Base-by-base conservation (phyloP, 768 basidiomycete genomes). In the Rhodosporidiobolus sp. region DNA sequence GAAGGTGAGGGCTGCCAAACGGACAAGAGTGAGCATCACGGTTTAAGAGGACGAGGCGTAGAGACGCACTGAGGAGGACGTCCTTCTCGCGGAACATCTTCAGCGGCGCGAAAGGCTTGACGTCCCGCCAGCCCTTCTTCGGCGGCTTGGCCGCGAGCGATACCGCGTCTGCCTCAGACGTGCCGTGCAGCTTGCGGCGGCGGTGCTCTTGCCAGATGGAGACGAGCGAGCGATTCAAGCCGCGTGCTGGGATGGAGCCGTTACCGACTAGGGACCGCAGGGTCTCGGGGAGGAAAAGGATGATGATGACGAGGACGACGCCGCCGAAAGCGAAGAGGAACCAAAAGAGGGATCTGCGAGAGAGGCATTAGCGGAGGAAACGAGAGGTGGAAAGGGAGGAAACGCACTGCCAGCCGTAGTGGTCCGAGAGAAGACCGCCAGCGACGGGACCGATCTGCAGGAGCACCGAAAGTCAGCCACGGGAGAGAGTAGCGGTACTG, bases 11-110 rank as follows among this genome's bases (percentile, higher is more conserved):
- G 87, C 76, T 26, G 87, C 72, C 11, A 11, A 46, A 2, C 17
- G 45, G 57, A 43, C 20, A 45, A 45, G 9, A 20, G 38, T 45
- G 10, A 43, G 10, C 9, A 9, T 7, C 22, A 12, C 6, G 7
- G 45, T 22, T 20, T 1, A 12, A 61, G 24, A 11, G 43, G 22
- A 43, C 38, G 24, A 35, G 45, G 22, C 22, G 46, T 6, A 34
- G 19, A 16, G n/a, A 38, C 60, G 46, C 22, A 49, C 60, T 38
- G 20, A 59, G 20, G n/a, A 86, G 65, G 58, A 90, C 84, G 76
- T 89, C 88, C 7, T 83, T 81, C 71, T 87, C 83, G 11, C 82
- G 77, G 74, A 89, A 84, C 20, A 89, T 81, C 11, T 80, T 81
- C 28, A 90, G 81, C 0, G 69, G 66, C 24, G 62, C 74, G 38